Base-by-base conservation (phyloP, 2,329 filamentous ascomycete genomes). In the Monosporascus sp. region DNA sequence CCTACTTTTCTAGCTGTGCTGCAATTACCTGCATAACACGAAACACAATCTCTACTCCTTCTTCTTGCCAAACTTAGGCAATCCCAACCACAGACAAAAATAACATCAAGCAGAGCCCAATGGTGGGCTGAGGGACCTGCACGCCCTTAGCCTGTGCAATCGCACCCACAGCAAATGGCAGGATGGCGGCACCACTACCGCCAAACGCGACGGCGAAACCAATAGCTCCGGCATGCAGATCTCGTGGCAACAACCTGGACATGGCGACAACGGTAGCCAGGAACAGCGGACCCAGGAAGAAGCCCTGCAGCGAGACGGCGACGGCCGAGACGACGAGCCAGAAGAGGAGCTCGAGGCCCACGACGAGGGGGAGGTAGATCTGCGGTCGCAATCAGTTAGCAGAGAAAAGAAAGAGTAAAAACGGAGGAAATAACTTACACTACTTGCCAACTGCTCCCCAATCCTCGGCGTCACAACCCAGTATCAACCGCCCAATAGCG, bases 231-330 rank as follows among this genome's bases (percentile, higher is more conserved):
- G 93, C 87, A 63, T 94, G 89, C n/a, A 91, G 71, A 53, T 89
- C 80, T 42, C 78, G 78, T 0, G 89, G 89, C 2, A 94, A 75
- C 3, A 73, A 73, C 61, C 87, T 89, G 0, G 86, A 89, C 27
- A 85, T 82, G 3, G 82, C 83, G 0, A 90, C 82, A 1, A 93
- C 77, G 0, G 80, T 85, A 3, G 84, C 85, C 0, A 88, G 87
- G 68, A 92, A 93, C 18, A 93, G 68, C 0, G 89, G 89, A 0
- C 89, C 89, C 0, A 94, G 75, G 64, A 92, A 90, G 64, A 92
- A 90, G 0, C 89, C 89, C 55, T 90, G 81, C 0, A 93, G 67
- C 0, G 83, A 75, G 11, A 90, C 84, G 5, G 86, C 83, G 2
- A 92, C 77, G 0, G 87, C 85, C 0, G 86, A 89, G 6, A 89